Conservation (phyloP, 2,329 filamentous ascomycete species). For the Xylariaceae sp. region DNA sequence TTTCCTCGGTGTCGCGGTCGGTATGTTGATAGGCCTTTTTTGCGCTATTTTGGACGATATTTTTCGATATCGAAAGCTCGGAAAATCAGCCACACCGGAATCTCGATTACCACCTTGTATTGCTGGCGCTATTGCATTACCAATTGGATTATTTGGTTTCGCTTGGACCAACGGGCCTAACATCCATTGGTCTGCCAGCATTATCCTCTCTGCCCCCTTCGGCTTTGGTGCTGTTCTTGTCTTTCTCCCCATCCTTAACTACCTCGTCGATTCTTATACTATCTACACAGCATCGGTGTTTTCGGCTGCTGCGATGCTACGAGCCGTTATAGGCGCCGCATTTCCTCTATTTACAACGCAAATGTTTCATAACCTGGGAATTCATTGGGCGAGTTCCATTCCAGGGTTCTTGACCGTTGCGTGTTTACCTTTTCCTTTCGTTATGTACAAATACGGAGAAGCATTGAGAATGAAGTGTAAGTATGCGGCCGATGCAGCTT, state of each 20-base stretch:
- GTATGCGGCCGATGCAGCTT: conserved; percentile 47
- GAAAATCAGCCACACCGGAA: conserved; percentile 60
- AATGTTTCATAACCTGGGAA: conserved; percentile 57
- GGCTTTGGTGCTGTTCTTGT: conserved; percentile 6
- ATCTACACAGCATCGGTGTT: conserved; percentile 66
- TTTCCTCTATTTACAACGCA: conserved; percentile 56
- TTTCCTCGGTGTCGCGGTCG: conserved; percentile 64
- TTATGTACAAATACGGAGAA: conserved; percentile 71
- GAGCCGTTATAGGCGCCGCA: conserved; percentile 55
- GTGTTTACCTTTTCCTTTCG: conserved; percentile 70
- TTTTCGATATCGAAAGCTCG: conserved; percentile 44
- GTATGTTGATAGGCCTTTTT: conserved; percentile 55
- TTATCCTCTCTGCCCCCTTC: conserved; percentile 33
- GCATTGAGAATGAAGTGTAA: conserved; percentile 62
- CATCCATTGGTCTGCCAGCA: conserved; percentile 49
- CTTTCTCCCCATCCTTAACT: background rate
- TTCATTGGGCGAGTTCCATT: conserved; percentile 70
- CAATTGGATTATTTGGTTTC: conserved; percentile 63
- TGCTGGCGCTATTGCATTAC: conserved; percentile 57
- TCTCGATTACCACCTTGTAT: conserved; percentile 58
- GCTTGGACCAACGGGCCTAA: conserved; percentile 58
- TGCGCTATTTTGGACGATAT: conserved; percentile 54
- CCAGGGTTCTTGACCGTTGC: conserved; percentile 68
- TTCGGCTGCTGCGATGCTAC: conserved; percentile 55
- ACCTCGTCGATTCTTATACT: conserved; percentile 41